Percentiles rank a stretch among this genome's conserved stretches.
Evolutionary conservation across 148 eudicot species (phyloP).

Genomic region (Amaranthus hypochondriacus): DNA sequence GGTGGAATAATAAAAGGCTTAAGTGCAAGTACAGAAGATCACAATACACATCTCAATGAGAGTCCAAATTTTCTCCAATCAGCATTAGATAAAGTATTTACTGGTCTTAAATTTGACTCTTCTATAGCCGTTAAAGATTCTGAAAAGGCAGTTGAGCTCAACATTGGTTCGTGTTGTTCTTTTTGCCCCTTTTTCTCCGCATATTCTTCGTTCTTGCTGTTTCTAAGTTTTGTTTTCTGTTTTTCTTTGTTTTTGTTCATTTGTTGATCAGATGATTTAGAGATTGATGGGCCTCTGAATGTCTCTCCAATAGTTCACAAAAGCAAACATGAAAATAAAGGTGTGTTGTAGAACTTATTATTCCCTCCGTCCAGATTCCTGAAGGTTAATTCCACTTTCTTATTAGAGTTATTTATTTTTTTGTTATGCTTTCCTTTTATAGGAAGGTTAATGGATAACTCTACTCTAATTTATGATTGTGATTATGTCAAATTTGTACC

Average conservation of each 20-base stretch:
- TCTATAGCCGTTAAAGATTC: slow-evolving; percentile 26
- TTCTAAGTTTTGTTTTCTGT: background rate
- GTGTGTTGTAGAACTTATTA: slow-evolving; percentile 25
- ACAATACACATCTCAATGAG: slow-evolving; percentile 28
- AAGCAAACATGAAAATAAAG: slow-evolving; percentile 38
- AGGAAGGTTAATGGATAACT: no score
- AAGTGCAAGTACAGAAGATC: slow-evolving; percentile 45
- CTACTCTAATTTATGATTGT: no score
- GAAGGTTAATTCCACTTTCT: no score
- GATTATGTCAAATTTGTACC: no score
- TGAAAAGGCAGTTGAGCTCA: slow-evolving; percentile 40
- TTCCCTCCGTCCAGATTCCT: no score
- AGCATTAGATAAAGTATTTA: slow-evolving; percentile 54
- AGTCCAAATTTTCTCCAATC: slow-evolving; percentile 30
- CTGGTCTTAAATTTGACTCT: slow-evolving; percentile 48
- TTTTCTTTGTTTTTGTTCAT: background rate
- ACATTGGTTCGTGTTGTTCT: slow-evolving; percentile 49
- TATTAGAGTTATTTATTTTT: no score
- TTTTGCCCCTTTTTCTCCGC: slow-evolving; percentile 6
- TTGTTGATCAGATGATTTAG: slow-evolving; percentile 65
- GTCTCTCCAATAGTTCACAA: slow-evolving; percentile 38
- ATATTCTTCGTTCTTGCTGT: slow-evolving; percentile 2
- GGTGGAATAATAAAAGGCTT: slow-evolving; percentile 66
- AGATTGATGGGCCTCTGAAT: slow-evolving; percentile 61
- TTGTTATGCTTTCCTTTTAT: no score